Evolutionary conservation across 129 eudicot genomes (phyloP).

Genomic region (Lactuca saligna): DNA sequence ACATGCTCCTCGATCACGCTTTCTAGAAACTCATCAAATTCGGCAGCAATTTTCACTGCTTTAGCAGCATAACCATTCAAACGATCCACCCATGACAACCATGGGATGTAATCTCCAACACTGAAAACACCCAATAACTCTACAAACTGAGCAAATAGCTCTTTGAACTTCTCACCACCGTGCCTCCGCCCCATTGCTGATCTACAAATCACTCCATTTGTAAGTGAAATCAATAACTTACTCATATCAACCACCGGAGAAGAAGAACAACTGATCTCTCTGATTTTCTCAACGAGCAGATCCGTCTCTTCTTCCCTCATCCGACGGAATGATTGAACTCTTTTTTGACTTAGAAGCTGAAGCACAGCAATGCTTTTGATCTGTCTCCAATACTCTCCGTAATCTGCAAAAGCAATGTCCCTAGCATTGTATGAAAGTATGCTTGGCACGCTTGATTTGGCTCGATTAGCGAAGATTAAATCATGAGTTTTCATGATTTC

Average conservation of each 20-base stretch:
- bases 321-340: constrained; percentile 33
- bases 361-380: constrained; percentile 34
- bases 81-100: constrained; percentile 42
- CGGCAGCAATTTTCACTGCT: constrained; percentile 28
- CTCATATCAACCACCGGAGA: constrained; percentile 31
- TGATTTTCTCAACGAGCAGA: constrained; percentile 30
- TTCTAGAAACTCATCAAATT: constrained; percentile 39
- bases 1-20: constrained; percentile 36
- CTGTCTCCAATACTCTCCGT: constrained; percentile 51
- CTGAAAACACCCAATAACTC: constrained; percentile 37
- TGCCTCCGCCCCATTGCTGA: constrained; percentile 41
- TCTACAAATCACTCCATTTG: constrained; percentile 44
- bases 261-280: constrained; percentile 13
- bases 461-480: constrained; percentile 24
- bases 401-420: constrained; percentile 40
- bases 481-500: constrained; percentile 57
- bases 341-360: constrained; percentile 33
- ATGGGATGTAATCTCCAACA: constrained; percentile 46
- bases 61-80: constrained; percentile 30
- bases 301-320: constrained; percentile 41
- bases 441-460: constrained; percentile 18
- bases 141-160: constrained; percentile 30
- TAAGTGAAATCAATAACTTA: constrained; percentile 6
- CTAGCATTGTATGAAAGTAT: constrained; percentile 22
- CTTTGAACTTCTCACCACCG: constrained; percentile 25